Conservation (phyloP, 2,329 filamentous ascomycete species). For the Rhexocercosporidium sp. region DNA sequence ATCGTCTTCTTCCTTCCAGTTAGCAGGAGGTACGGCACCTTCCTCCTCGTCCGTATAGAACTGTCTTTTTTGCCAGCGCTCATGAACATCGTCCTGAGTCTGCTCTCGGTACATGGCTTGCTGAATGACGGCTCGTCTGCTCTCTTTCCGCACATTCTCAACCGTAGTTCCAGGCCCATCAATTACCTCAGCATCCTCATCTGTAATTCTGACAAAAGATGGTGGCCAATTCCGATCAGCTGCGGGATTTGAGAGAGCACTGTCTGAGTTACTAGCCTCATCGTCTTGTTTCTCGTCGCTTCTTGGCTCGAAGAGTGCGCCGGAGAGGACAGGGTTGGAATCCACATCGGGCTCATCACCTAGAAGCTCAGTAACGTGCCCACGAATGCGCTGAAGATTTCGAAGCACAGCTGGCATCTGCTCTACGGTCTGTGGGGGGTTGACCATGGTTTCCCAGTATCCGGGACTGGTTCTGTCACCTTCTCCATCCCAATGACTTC, state of each 20-base stretch:
- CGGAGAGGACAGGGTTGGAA: background rate
- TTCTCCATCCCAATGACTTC: conserved; percentile 27
- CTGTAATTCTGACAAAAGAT: conserved; percentile 34
- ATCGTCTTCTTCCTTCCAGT: conserved; percentile 67
- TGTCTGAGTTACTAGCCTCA: conserved; percentile 27
- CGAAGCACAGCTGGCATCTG: conserved; percentile 31
- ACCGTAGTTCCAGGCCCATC: conserved; percentile 36
- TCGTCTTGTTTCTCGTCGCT: conserved; percentile 1
- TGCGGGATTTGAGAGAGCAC: conserved; percentile 19
- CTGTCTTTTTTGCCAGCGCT: conserved; percentile 76
- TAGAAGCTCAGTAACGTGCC: conserved; percentile 22
- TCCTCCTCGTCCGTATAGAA: conserved; percentile 90
- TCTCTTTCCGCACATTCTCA: conserved; percentile 29
- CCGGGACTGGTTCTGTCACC: conserved; percentile 17
- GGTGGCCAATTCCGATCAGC: conserved; percentile 35
- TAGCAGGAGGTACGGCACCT: conserved; percentile 67
- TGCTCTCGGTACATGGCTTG: conserved; percentile 35
- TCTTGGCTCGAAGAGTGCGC: conserved; percentile 3
- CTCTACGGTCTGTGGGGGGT: conserved; percentile 35
- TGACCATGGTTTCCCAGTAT: conserved; percentile 39
- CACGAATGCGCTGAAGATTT: conserved; percentile 27
- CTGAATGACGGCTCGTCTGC: conserved; percentile 35
- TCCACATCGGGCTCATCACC: conserved; percentile 2
- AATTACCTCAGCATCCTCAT: conserved; percentile 40
- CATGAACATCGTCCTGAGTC: conserved; percentile 53